Percentiles rank a stretch among this genome's conserved stretches.
phyloP scores from a whole-genome alignment of 2,329 filamentous ascomycete genomes.

The Arthrobotrys musiformis region DNA sequence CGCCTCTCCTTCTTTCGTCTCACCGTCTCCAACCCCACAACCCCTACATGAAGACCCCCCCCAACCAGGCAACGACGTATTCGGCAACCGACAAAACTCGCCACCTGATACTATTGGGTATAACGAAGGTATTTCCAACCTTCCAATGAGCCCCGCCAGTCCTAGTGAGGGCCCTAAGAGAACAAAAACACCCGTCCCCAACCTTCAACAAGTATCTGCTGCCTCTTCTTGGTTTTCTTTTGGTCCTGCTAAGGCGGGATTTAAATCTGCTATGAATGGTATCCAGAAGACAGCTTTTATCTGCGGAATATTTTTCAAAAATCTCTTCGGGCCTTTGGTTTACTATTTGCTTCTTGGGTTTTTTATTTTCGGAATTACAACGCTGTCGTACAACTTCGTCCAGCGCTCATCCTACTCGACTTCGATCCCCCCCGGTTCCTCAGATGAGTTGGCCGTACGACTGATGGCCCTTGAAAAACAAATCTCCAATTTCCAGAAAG shows the following conservation, averaged over 20 bases:
- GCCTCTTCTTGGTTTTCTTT: constrained; percentile 6
- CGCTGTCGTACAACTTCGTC: constrained; percentile 35
- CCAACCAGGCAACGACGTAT: neutral
- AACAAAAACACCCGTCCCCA: neutral
- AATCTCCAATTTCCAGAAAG: constrained; percentile 9
- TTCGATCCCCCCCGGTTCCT: constrained; percentile 20
- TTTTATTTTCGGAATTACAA: constrained; percentile 46
- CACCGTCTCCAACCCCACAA: constrained; percentile 28
- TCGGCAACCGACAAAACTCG: constrained; percentile 18
- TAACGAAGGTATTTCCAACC: constrained; percentile 7
- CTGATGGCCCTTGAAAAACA: constrained; percentile 43
- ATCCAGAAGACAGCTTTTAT: constrained; percentile 29
- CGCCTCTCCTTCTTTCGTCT: constrained; percentile 29
- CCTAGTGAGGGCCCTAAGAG: neutral
- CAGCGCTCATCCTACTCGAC: constrained; percentile 43
- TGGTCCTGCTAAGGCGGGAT: constrained; percentile 5
- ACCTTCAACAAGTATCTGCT: neutral
- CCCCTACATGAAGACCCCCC: neutral
- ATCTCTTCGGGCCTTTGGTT: constrained; percentile 37
- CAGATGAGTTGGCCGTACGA: constrained; percentile 27
- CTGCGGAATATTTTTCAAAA: constrained; percentile 36
- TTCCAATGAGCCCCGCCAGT: neutral
- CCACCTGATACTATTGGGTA: constrained; percentile 43
- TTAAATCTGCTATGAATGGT: constrained; percentile 2
- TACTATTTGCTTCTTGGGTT: constrained; percentile 45